Conservation (phyloP, 306 rosid genomes). For the Malus sieversii region DNA sequence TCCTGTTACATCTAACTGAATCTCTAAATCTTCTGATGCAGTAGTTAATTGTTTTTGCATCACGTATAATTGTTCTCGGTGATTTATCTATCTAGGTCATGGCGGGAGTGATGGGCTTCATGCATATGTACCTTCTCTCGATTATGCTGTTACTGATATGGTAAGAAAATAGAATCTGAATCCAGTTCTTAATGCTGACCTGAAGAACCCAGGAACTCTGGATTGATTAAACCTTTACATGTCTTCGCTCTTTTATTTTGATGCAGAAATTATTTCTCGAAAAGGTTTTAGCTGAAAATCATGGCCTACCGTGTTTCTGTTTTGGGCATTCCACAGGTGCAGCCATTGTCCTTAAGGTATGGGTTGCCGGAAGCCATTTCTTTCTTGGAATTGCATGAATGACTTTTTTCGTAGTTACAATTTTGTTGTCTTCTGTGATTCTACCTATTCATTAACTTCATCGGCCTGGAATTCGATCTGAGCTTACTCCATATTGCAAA, state of each 20-base stretch:
- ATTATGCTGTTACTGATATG: slow-evolving; percentile 75
- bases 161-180: slow-evolving; percentile 19
- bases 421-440: not conserved
- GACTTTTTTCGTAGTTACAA: not conserved
- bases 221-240: not conserved
- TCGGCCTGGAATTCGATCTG: not conserved
- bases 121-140: slow-evolving; percentile 84
- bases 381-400: slow-evolving; percentile 3
- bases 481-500: not conserved
- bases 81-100: slow-evolving; percentile 46
- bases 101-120: slow-evolving; percentile 97
- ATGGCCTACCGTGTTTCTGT: slow-evolving; percentile 73
- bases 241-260: not conserved
- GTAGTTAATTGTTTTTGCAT: not conserved
- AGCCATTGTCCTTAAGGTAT: slow-evolving; percentile 82
- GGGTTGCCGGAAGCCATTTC: not conserved
- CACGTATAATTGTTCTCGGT: not conserved
- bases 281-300: slow-evolving; percentile 62
- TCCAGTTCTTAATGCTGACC: not conserved
- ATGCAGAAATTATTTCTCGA: slow-evolving; percentile 66
- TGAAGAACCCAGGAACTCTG: not conserved
- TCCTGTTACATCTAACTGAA: not conserved
- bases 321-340: slow-evolving; percentile 95
- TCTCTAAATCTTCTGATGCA: not conserved
- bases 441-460: not conserved